A percentile compares a stretch with the other conserved stretches of the same genome.
Conservation (phyloP, 495 filamentous ascomycete species). For the Penicillium cinerascens region DNA sequence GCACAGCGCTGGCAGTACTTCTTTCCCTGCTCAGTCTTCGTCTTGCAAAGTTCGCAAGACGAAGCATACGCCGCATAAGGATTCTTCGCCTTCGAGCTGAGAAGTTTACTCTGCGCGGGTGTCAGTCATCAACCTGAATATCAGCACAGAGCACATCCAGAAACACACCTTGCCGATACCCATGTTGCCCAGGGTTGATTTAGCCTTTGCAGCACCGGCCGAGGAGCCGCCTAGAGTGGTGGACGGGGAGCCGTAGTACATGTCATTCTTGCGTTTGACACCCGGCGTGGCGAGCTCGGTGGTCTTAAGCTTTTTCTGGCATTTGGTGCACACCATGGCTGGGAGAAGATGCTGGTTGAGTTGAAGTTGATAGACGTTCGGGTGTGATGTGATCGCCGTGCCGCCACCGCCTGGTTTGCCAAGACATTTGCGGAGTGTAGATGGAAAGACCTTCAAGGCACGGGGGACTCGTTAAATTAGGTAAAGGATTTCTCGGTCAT, state of each 20-base stretch:
- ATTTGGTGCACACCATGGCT: slow-evolving; percentile 70
- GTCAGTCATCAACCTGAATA: background rate
- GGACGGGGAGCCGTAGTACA: slow-evolving; percentile 66
- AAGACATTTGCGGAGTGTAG: slow-evolving; percentile 7
- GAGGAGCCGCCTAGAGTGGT: slow-evolving; percentile 48
- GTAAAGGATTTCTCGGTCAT: too few species aligned
- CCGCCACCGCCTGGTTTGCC: slow-evolving; percentile 23
- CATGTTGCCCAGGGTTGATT: slow-evolving; percentile 37
- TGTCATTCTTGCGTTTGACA: slow-evolving; percentile 68
- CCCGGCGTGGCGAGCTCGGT: slow-evolving; percentile 65
- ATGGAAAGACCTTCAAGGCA: background rate
- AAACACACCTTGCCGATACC: slow-evolving; percentile 36
- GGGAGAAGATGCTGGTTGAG: background rate
- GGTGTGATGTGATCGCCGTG: slow-evolving; percentile 10
- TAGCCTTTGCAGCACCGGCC: slow-evolving; percentile 47
- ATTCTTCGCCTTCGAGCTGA: slow-evolving; percentile 65
- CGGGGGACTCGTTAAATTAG: background rate
- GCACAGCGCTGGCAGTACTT: slow-evolving; percentile 65
- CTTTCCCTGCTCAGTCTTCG: slow-evolving; percentile 60
- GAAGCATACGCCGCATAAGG: slow-evolving; percentile 66
- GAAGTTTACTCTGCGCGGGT: slow-evolving; percentile 57
- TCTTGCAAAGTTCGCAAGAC: slow-evolving; percentile 59
- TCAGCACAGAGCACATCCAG: background rate
- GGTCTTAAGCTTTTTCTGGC: slow-evolving; percentile 56
- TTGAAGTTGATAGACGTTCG: background rate